Evolutionary conservation across 2,329 filamentous ascomycete genomes (phyloP), one percentile per base, ranked within the genome.

Genomic region (Tolypocladium ophioglossoides): DNA sequence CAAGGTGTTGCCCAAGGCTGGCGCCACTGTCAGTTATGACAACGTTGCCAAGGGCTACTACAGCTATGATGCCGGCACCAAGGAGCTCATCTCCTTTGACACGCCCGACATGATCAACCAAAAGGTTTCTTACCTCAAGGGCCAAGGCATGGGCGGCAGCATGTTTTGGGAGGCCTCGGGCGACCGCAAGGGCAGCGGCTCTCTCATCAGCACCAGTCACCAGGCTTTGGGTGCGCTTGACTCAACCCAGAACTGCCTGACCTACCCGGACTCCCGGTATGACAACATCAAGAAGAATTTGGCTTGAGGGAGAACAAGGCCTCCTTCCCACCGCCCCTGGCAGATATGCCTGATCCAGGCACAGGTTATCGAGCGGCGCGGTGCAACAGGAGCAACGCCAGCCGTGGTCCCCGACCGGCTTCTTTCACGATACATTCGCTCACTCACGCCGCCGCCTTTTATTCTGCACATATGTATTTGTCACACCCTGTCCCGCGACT

Each of bases 101-200:
- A 89, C 79, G 1, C 78, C 83, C 0, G 71, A 74, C 32, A 78
- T 85, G 61, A 76, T 83, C 34, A 67, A 71, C 51, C 64, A 72
- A 59, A 95, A 94, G 72, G 81, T 83, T 6, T 63, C 72, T 3
- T 92, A 86, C 66, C 79, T 91, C 61, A 76, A 78, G 68, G 63
- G 70, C 51, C 74, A 77, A 54, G 78, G 82, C 0, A 75, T 94
- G 1, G 88, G 84, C 4, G 89, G 89, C 27, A 83, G 80, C 34
- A 92, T 94, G 87, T 95, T 88, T 79, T 95, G 89, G 89, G 88
- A 94, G 67, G 83, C 80, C 18, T 88, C 83, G 57, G 83, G 77
- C 9, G 89, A 95, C 66, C 78, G 78, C 62, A 75, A 63, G 4
- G 81, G 77, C 20, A 69, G 68, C 12, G 76, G 78, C 3, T 87